Base-by-base conservation (phyloP, 2,329 filamentous ascomycete species). In the Penicillium sp. region DNA sequence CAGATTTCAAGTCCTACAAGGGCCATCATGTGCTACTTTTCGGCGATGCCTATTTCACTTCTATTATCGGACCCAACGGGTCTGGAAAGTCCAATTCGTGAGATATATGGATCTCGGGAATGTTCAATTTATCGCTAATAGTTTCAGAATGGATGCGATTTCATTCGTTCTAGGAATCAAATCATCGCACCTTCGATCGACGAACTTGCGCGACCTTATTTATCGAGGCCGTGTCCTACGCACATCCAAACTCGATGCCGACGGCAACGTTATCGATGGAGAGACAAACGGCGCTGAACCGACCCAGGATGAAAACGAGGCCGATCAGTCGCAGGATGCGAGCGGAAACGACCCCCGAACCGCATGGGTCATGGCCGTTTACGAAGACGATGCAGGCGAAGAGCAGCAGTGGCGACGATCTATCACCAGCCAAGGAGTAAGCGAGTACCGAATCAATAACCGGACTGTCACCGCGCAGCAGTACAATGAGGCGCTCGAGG, bases 1-100 rank as follows among this genome's bases (percentile, higher is more conserved):
- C 73, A 95, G 91, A 99, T 83, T 99, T 99, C 88, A 99, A 99
- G 83, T 98, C 95, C 71, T 99, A 99, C 84, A 97, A 97, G 79
- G 95, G 93, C 62, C 93, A 97, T 73, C 95, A 99, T 82, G 90
- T 88, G 64, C 88, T 99, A 49, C 87, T 97, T 57, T 97, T 99
- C 73, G 94, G 94, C 73, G 94, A 99, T 82, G 96, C 93, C 2
- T 98, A 97, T 80, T 99, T 99, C 79, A 99, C 95, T 54, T 99
- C 95, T 47, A 97, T 99, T 74, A 98, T 99, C 74, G 95, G 96
- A 6, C 95, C 95, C 76, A 99, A 99, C 93, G 95, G 95, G 83
- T 98, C 95, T 41, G 95, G 95, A 67, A 99, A 99, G 80, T 99
- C 95, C 21, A 99, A 99, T 78, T 97, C 93, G 91, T 94, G 80